Evolutionary conservation across 139 green algal genomes (phyloP).

Genomic region (Chlorella sorokiniana): DNA sequence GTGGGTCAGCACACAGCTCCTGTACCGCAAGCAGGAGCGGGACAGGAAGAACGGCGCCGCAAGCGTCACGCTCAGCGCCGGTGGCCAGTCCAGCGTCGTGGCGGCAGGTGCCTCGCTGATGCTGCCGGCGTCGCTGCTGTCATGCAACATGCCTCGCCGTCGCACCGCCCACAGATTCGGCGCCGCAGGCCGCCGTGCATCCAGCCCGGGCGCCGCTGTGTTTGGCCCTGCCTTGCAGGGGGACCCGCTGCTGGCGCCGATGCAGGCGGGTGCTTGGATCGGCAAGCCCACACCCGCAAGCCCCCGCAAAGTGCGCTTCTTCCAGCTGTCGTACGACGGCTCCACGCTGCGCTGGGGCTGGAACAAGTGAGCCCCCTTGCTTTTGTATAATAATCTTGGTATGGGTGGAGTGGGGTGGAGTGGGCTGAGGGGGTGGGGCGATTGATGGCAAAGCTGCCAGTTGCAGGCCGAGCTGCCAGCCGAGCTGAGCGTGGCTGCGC

Average conservation of each 20-base stretch:
- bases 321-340: conserved; percentile 58
- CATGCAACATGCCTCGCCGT: background rate
- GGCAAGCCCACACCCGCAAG: conserved; percentile 49
- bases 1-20: background rate
- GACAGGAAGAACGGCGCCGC: background rate
- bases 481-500: too few species aligned
- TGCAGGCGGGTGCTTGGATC: conserved; percentile 56
- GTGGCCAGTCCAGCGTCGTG: background rate
- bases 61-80: background rate
- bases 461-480: too few species aligned
- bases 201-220: background rate
- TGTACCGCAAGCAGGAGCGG: background rate
- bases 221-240: background rate
- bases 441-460: too few species aligned
- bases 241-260: conserved; percentile 25
- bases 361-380: conserved; percentile 50
- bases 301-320: conserved; percentile 53
- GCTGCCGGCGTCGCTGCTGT: too few species aligned
- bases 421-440: background rate
- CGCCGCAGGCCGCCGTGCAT: too few species aligned
- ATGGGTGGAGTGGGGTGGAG: too few species aligned
- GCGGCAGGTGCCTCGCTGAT: background rate
- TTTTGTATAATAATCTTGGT: background rate
- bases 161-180: too few species aligned
- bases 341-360: conserved; percentile 62